Evolutionary conservation across 352 stramenopile genomes (phyloP), one percentile per base, ranked within the genome.

Genomic region (Globisporangium uncinulatum): DNA sequence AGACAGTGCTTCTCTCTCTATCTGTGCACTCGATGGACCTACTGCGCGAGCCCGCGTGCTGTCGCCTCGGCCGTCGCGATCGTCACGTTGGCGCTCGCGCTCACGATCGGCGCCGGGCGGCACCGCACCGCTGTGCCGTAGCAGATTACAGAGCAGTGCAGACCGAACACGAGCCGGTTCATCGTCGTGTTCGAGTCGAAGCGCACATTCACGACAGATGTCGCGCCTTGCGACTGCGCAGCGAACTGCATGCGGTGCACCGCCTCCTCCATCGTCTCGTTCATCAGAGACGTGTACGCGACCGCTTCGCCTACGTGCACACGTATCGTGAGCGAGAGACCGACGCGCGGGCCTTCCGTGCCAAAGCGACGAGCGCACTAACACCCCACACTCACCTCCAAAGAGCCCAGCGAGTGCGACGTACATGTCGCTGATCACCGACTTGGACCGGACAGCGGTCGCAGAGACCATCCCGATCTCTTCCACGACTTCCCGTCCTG

Each of bases 141-240:
- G 57, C 79, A 87, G 21, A 91, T 77, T 14, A 89, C 76, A 3
- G 79, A 87, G 65, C 80, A 91, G 64, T 92, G 83, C 59, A 92
- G 72, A 10, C 83, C 83, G 50, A 92, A 92, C 44, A 92, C 78
- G 48, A 92, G 74, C 43, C 83, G 80, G 51, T 92, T 92, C 83
- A 92, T 92, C 13, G 83, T 90, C 66, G 78, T 89, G 65, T 88
- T 92, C 43, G 80, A 86, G 64, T 91, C 80, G 60, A 92, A 91
- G 47, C 81, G 81, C 55, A 89, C 82, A 47, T 87, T 89, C 51
- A 92, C 72, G 31, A 92, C 68, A 11, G 80, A 76, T 24, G 83
- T 91, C n/a, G 83, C 83, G 0, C 83, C 83, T 34, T 87, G 74
- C 24, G 78, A 83, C 70, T 86, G 53, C 31, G 83, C 83, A 0